Evolutionary conservation across 495 filamentous ascomycete genomes (phyloP).

Genomic region (Extremus antarcticus): DNA sequence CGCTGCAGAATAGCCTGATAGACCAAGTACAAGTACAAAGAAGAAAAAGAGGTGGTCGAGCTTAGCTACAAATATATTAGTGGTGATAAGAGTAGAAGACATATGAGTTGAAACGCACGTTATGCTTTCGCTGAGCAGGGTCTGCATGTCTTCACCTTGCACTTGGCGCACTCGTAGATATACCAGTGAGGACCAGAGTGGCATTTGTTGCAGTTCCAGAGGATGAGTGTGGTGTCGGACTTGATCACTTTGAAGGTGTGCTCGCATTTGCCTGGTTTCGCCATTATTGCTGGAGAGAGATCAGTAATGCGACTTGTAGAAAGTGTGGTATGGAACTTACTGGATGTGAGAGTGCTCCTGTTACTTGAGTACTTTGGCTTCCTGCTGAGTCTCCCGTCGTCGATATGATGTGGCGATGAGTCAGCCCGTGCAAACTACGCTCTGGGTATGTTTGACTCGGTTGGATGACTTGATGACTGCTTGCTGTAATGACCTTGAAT

Average conservation of each 20-base stretch:
- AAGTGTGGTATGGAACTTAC: no score
- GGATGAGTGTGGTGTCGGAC: slow-evolving; percentile 58
- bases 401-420: not conserved
- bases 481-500: no score
- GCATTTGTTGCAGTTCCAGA: slow-evolving; percentile 70
- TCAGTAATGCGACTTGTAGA: not conserved
- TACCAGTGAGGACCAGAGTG: slow-evolving; percentile 70
- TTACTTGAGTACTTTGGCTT: no score
- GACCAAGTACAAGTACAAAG: not conserved
- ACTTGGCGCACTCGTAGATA: slow-evolving; percentile 70
- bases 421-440: not conserved
- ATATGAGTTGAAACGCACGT: not conserved
- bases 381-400: not conserved
- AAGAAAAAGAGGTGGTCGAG: not conserved
- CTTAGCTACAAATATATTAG: not conserved
- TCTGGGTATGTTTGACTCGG: not conserved
- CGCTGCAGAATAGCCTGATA: slow-evolving; percentile 9
- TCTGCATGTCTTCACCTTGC: slow-evolving; percentile 64
- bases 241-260: slow-evolving; percentile 71
- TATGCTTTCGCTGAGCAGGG: slow-evolving; percentile 51
- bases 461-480: no score
- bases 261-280: slow-evolving; percentile 50
- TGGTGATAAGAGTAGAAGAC: not conserved
- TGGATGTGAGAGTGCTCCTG: no score
- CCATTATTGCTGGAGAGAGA: slow-evolving; percentile 37